These are phyloP conservation scores for Gnomoniopsis sp. DNA, from an alignment of 2,329 filamentous ascomycete species.

Conservation along the genomic window DNA sequence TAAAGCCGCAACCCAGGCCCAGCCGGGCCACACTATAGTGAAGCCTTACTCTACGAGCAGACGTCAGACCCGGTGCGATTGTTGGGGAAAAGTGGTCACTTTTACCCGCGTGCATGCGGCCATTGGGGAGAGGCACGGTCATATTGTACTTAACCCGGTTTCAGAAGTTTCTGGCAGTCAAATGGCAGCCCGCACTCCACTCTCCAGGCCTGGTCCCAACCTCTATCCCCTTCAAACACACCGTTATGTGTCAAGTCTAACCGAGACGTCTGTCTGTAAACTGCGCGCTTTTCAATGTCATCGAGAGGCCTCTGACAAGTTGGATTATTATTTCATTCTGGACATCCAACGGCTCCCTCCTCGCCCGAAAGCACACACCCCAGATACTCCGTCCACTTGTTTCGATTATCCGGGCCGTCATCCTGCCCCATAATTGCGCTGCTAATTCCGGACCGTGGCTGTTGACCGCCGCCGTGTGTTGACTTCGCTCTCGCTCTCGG, in stretches of 20 bases:
- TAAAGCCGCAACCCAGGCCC: too few species aligned
- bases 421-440: constrained; percentile 1
- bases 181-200: not conserved
- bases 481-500: constrained; percentile 17
- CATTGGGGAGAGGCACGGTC: not conserved
- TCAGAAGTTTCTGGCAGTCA: constrained; percentile 4
- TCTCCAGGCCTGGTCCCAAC: not conserved
- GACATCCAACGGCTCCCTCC: constrained; percentile 4
- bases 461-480: not conserved
- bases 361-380: not conserved
- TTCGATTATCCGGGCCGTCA: not conserved
- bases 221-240: constrained; percentile 2
- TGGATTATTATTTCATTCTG: constrained; percentile 8
- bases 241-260: constrained; percentile 11
- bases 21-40: too few species aligned
- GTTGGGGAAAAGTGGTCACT: not conserved
- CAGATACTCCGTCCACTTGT: constrained; percentile 1
- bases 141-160: constrained; percentile 7
- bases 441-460: not conserved
- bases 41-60: too few species aligned
- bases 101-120: not conserved
- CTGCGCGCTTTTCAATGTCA: constrained; percentile 1
- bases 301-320: not conserved
- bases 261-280: constrained; percentile 7
- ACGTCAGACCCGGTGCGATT: not conserved